A percentile compares a stretch with the other conserved stretches of the same genome.
These are phyloP conservation scores for Colletotrichum liaoningense DNA, from an alignment of 2,329 filamentous ascomycete species.

Conservation along the genomic window DNA sequence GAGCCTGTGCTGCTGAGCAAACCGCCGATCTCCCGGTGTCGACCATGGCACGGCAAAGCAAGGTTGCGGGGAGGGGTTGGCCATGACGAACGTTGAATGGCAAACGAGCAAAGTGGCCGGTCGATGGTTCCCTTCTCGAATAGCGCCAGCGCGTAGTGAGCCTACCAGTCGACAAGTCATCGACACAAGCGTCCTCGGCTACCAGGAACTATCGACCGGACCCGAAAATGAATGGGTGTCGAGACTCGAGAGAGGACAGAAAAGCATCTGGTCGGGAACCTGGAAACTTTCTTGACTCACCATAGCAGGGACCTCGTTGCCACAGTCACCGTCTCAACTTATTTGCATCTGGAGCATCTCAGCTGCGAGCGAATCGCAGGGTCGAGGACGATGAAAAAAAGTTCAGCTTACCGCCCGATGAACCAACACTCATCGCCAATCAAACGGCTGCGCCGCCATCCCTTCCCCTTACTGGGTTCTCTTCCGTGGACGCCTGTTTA, in stretches of 20 bases:
- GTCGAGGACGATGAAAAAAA: neutral
- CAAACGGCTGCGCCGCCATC: neutral
- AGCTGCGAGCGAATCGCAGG: neutral
- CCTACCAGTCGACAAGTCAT: neutral
- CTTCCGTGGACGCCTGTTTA: neutral
- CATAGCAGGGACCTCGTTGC: constrained; percentile 2
- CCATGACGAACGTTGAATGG: neutral
- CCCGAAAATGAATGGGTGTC: constrained; percentile 9
- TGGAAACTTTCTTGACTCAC: neutral
- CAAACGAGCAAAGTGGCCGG: neutral
- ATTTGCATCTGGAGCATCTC: neutral
- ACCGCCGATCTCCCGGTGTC: constrained; percentile 30
- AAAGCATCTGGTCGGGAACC: neutral
- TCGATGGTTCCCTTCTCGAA: neutral
- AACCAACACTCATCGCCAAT: constrained; percentile 6
- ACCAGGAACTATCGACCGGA: constrained; percentile 23
- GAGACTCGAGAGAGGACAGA: neutral
- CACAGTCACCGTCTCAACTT: constrained; percentile 25
- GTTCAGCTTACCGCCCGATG: neutral
- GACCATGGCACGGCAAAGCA: neutral
- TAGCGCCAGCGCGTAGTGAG: neutral
- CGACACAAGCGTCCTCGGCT: constrained; percentile 16
- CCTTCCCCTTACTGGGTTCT: neutral
- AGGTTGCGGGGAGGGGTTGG: constrained; percentile 5
- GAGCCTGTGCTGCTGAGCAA: constrained; percentile 13